These are phyloP conservation scores for Tolypocladium amazonense DNA, from an alignment of 2,329 filamentous ascomycete genomes.

Conservation along the genomic window DNA sequence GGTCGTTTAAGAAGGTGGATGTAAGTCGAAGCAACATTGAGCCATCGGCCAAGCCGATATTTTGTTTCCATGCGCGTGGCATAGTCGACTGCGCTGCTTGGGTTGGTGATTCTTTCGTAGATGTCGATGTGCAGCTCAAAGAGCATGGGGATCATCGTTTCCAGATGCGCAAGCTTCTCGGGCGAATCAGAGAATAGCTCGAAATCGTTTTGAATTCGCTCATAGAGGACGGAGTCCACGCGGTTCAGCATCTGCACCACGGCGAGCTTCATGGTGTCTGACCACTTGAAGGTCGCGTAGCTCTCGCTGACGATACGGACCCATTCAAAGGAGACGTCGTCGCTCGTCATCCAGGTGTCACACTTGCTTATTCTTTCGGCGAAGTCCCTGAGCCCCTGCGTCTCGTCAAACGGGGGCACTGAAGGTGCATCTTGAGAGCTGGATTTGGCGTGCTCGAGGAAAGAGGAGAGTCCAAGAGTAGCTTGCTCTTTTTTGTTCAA, in stretches of 20 bases:
- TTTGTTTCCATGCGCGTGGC: conserved; percentile 37
- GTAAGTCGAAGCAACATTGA: conserved; percentile 36
- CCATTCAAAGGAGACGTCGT: conserved; percentile 51
- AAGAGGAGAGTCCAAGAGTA: conserved; percentile 45
- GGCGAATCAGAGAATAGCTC: conserved; percentile 13
- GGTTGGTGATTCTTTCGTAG: conserved; percentile 47
- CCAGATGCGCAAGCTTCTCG: conserved; percentile 21
- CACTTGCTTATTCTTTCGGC: conserved; percentile 32
- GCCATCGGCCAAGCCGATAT: conserved; percentile 39
- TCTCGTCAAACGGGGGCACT: conserved; percentile 40
- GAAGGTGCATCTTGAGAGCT: conserved; percentile 38
- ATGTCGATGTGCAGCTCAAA: conserved; percentile 53
- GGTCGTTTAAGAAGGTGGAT: conserved; percentile 24
- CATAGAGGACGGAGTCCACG: conserved; percentile 41
- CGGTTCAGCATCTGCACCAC: conserved; percentile 46
- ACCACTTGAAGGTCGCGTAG: conserved; percentile 46
- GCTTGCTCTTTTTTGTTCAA: conserved; percentile 42
- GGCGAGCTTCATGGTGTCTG: conserved; percentile 43
- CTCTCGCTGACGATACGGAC: conserved; percentile 36
- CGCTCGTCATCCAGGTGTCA: conserved; percentile 37
- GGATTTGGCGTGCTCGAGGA: conserved; percentile 52
- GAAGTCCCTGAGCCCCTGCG: conserved; percentile 41
- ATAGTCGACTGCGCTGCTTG: conserved; percentile 42
- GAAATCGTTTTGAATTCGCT: conserved; percentile 33
- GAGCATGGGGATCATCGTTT: conserved; percentile 42